These are phyloP conservation scores for Trametes polyzona DNA, from an alignment of 1,284 basidiomycete species.

Conservation along the genomic window DNA sequence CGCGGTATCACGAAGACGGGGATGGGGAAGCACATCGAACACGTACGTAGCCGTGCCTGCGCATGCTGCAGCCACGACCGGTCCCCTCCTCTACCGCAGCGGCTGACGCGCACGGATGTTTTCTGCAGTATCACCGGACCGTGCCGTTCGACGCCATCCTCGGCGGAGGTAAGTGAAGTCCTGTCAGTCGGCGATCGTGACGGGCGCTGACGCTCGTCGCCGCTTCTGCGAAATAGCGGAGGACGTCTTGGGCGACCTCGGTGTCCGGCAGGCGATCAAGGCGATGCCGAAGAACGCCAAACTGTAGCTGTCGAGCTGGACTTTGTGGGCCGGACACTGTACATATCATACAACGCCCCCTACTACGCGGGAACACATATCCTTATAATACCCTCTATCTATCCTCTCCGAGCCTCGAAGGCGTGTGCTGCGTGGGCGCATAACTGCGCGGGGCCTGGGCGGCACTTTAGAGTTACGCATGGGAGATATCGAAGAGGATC, in stretches of 20 bases:
- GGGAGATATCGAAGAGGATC: constrained; percentile 10
- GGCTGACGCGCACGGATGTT: constrained; percentile 12
- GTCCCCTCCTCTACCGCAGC: neutral
- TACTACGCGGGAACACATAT: neutral
- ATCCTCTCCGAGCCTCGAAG: neutral
- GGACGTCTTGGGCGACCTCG: constrained; percentile 71
- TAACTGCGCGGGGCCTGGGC: neutral
- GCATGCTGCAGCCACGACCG: no score
- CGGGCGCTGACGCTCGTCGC: neutral
- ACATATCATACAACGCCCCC: neutral
- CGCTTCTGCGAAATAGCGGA: constrained; percentile 46
- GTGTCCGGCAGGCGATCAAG: constrained; percentile 70
- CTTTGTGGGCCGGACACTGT: constrained; percentile 8
- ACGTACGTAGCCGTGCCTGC: constrained; percentile 46
- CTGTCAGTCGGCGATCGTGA: constrained; percentile 1
- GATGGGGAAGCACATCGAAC: constrained; percentile 62
- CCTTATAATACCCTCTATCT: neutral
- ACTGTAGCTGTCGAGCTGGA: constrained; percentile 39
- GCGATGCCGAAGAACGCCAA: constrained; percentile 64
- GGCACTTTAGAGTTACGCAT: constrained; percentile 11
- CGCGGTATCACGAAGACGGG: constrained; percentile 56
- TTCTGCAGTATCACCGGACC: constrained; percentile 61
- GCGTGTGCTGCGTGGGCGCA: neutral
- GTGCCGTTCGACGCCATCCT: constrained; percentile 69
- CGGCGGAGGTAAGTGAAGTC: constrained; percentile 55